Percentiles rank a stretch among this genome's conserved stretches.
phyloP scores from a whole-genome alignment of 305 asterid species.

The Fraxinus dipetala region DNA sequence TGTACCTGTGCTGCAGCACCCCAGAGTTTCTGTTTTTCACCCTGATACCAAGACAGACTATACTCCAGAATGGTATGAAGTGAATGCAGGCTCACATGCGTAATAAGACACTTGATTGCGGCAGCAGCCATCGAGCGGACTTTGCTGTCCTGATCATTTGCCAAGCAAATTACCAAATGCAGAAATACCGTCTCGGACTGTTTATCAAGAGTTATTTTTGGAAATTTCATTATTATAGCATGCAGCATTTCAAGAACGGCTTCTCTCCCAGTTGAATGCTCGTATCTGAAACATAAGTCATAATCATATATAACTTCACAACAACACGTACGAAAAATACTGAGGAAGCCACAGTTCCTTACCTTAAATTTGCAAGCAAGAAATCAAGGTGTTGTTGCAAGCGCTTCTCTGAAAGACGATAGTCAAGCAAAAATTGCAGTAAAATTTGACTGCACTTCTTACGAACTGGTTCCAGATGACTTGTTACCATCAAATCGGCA shows the following conservation, averaged over 20 bases:
- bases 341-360: constrained; percentile 24
- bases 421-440: constrained; percentile 76
- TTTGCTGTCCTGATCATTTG: constrained; percentile 74
- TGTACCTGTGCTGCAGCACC: constrained; percentile 92
- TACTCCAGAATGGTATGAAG: constrained; percentile 56
- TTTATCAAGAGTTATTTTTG: constrained; percentile 45
- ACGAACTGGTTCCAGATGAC: constrained; percentile 80
- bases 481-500: constrained; percentile 79
- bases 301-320: not conserved
- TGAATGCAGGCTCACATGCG: constrained; percentile 50
- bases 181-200: constrained; percentile 68
- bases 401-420: constrained; percentile 68
- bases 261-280: constrained; percentile 88
- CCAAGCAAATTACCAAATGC: constrained; percentile 69
- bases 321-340: not conserved
- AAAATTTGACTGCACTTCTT: constrained; percentile 80
- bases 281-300: constrained; percentile 51
- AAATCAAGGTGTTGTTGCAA: constrained; percentile 76
- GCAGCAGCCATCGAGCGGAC: constrained; percentile 86
- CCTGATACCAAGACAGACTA: constrained; percentile 76
- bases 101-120: constrained; percentile 74
- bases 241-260: constrained; percentile 93
- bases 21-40: constrained; percentile 60
- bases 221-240: constrained; percentile 76
- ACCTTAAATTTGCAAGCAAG: constrained; percentile 72